Conservation (phyloP, 305 asterid genomes). For the Solanum chacoense region DNA sequence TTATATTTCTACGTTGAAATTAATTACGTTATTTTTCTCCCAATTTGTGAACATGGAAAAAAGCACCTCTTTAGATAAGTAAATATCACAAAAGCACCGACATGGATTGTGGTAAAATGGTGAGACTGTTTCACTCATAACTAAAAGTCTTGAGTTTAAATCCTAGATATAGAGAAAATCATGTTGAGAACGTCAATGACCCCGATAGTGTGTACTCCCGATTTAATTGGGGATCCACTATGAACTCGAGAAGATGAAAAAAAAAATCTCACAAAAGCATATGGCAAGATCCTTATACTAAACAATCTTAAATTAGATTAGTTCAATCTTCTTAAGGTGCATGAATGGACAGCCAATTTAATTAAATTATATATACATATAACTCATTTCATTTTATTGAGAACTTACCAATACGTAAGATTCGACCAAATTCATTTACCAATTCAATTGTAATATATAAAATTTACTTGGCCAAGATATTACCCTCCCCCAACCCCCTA, state of each 20-base stretch:
- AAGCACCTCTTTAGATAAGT: not conserved
- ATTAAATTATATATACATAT: not conserved
- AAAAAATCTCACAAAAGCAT: not conserved
- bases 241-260: not conserved
- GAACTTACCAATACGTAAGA: not conserved
- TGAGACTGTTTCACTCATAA: too few species aligned
- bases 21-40: not conserved
- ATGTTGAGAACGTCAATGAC: fast-evolving
- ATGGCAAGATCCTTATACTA: not conserved
- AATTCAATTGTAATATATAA: not conserved
- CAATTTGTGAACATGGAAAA: not conserved
- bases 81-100: not conserved
- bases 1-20: not conserved
- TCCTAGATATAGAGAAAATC: too few species aligned
- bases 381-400: not conserved
- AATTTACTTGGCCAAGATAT: not conserved
- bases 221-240: too few species aligned
- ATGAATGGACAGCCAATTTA: not conserved
- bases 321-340: not conserved
- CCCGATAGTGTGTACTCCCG: fast-evolving
- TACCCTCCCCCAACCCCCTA: not conserved
- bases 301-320: not conserved
- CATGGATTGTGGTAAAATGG: not conserved
- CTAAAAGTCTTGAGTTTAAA: too few species aligned
- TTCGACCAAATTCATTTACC: not conserved